A percentile compares a stretch with the other conserved stretches of the same genome.
Conservation (phyloP, 805 yeast genomes). For the Candida jianshihensis region DNA sequence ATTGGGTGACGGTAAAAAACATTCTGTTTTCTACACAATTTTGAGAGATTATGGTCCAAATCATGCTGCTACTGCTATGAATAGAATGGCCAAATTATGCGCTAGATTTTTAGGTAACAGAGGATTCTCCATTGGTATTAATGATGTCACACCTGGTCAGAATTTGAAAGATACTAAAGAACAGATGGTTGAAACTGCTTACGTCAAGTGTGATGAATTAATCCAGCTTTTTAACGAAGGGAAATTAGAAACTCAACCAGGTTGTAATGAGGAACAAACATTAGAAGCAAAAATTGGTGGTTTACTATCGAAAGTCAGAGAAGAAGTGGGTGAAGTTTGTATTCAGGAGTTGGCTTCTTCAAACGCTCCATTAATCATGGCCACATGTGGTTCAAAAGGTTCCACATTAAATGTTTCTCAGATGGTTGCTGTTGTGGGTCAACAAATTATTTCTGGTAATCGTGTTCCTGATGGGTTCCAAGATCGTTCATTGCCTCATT, state of each 20-base stretch:
- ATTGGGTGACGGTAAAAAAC: conserved; percentile 96
- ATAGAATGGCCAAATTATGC: conserved; percentile 98
- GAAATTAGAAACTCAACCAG: conserved; percentile 94
- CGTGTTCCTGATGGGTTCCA: conserved; percentile 99
- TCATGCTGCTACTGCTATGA: conserved; percentile 95
- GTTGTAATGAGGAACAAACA: conserved; percentile 98
- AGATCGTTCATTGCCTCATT: conserved; percentile 96
- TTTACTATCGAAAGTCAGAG: conserved; percentile 91
- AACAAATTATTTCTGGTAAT: conserved; percentile 95
- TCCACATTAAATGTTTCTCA: conserved; percentile 96
- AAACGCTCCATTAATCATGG: conserved; percentile 97
- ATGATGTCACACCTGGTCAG: conserved; percentile 90
- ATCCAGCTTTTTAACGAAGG: conserved; percentile 76
- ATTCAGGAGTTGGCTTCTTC: conserved; percentile 82
- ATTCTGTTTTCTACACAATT: conserved; percentile 91
- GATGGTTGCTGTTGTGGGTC: conserved; percentile 99
- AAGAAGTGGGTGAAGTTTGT: conserved; percentile 98
- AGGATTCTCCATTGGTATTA: conserved; percentile 96
- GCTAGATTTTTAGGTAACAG: conserved; percentile 92
- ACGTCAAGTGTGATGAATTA: conserved; percentile 83
- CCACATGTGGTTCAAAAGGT: conserved; percentile 98
- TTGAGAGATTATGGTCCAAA: conserved; percentile 94
- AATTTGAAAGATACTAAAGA: conserved; percentile 76
- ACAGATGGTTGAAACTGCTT: conserved; percentile 83
- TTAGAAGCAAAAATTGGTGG: conserved; percentile 98